Percentiles rank a stretch among this genome's conserved stretches.
Evolutionary conservation across 202 grass and related monocot species (phyloP).

Genomic region (Bolboschoenoplectus hybrid): DNA sequence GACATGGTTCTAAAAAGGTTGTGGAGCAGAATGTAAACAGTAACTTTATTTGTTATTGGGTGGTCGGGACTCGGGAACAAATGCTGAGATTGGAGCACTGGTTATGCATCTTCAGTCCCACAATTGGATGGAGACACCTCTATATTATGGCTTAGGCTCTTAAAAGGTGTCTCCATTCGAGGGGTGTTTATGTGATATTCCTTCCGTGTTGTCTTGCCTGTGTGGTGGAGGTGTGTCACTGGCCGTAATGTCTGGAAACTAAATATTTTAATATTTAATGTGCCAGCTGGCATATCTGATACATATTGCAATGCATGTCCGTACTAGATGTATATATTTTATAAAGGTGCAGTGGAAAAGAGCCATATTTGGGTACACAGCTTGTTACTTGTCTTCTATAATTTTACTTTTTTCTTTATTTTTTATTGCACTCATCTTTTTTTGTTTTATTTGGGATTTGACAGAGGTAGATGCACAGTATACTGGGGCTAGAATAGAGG

Average conservation of each 20-base stretch:
- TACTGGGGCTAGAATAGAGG: slow-evolving; percentile 70
- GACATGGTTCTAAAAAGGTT: not conserved
- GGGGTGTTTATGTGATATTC: not conserved
- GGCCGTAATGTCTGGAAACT: not conserved
- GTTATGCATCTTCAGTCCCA: not conserved
- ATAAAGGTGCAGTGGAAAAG: not conserved
- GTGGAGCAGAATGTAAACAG: not conserved
- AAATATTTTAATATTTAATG: slow-evolving; percentile 13
- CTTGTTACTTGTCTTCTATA: not conserved
- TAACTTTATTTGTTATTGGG: not conserved
- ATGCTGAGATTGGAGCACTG: not conserved
- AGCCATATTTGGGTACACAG: not conserved
- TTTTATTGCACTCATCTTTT: not conserved
- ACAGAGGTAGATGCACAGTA: slow-evolving; percentile 66
- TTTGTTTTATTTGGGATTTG: slow-evolving; percentile 34
- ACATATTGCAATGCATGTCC: not conserved
- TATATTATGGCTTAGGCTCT: not conserved
- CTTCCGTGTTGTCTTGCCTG: not conserved
- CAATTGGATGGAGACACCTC: not conserved
- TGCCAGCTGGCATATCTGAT: not conserved
- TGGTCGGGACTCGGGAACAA: not conserved
- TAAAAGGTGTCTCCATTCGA: not conserved
- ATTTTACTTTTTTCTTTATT: not conserved
- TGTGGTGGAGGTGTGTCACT: not conserved
- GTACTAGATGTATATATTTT: not conserved